These are phyloP conservation scores for Scheffersomyces spartinae DNA, from an alignment of 805 yeast species.

Conservation along the genomic window DNA sequence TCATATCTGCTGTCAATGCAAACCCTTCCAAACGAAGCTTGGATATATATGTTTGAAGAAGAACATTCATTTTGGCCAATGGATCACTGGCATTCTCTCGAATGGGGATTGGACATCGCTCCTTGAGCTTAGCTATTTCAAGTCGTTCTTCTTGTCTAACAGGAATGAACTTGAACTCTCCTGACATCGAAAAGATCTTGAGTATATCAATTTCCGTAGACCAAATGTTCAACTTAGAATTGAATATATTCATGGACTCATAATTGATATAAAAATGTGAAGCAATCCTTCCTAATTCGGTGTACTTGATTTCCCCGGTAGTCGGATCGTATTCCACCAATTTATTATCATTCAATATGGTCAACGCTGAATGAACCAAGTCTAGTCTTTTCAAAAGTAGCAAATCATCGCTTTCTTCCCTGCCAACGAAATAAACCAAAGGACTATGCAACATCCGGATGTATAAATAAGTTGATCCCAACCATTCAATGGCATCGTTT, in stretches of 20 bases:
- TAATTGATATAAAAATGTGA: conserved; percentile 78
- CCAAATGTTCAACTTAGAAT: conserved; percentile 50
- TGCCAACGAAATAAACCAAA: conserved; percentile 61
- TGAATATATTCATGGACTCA: conserved; percentile 59
- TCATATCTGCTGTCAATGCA: conserved; percentile 88
- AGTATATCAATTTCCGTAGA: conserved; percentile 63
- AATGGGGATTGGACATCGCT: conserved; percentile 78
- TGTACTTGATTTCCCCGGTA: conserved; percentile 27
- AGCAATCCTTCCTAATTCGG: conserved; percentile 74
- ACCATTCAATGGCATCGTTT: conserved; percentile 70
- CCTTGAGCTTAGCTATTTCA: conserved; percentile 60
- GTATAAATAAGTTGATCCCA: conserved; percentile 66
- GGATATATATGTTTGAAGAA: conserved; percentile 83
- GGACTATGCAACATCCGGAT: conserved; percentile 73
- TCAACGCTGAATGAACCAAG: conserved; percentile 67
- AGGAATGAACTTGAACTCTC: conserved; percentile 76
- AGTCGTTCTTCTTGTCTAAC: conserved; percentile 76
- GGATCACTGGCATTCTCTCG: conserved; percentile 62
- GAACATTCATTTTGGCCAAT: conserved; percentile 63
- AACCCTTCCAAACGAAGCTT: conserved; percentile 68
- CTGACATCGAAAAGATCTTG: conserved; percentile 66
- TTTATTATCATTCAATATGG: conserved; percentile 41
- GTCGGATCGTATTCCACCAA: conserved; percentile 46
- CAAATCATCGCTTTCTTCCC: conserved; percentile 44
- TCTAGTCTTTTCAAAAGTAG: conserved; percentile 49